Evolutionary conservation across 768 basidiomycete species (phyloP).

Genomic region (Mycena filopes): DNA sequence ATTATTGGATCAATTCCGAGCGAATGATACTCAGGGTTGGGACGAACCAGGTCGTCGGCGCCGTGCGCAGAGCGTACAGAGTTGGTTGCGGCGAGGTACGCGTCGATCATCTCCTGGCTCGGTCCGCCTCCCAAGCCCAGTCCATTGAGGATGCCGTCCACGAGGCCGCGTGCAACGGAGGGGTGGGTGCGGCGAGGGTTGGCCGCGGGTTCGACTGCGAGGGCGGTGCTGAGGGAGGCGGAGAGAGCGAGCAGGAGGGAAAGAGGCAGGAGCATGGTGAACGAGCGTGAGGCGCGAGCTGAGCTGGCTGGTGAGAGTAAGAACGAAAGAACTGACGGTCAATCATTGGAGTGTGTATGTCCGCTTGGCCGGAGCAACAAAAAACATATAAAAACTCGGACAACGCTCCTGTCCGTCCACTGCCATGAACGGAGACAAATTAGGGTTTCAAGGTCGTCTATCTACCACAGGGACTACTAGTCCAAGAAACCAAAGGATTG

Average conservation of each 20-base stretch:
- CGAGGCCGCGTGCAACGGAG: background rate
- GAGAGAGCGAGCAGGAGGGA: constrained; percentile 40
- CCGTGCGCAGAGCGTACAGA: constrained; percentile 53
- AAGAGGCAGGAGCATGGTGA: constrained; percentile 45
- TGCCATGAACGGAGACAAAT: too few species aligned
- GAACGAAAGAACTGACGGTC: background rate
- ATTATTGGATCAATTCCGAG: background rate
- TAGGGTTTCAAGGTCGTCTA: too few species aligned
- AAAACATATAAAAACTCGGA: too few species aligned
- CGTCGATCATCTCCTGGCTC: constrained; percentile 11
- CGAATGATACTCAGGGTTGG: background rate
- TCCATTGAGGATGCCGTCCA: background rate
- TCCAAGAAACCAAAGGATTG: too few species aligned
- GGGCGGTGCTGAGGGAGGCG: constrained; percentile 34
- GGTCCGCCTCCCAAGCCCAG: background rate
- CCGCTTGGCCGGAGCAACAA: too few species aligned
- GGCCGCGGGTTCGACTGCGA: constrained; percentile 31
- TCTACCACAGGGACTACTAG: too few species aligned
- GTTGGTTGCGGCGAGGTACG: constrained; percentile 58
- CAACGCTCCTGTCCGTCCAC: too few species aligned
- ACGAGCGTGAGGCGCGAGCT: constrained; percentile 47
- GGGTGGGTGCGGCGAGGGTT: constrained; percentile 30
- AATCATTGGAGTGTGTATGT: background rate
- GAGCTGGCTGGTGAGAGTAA: background rate
- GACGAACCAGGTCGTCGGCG: constrained; percentile 48